Percentiles rank a stretch among this genome's conserved stretches.
Evolutionary conservation across 2,329 filamentous ascomycete species (phyloP).

Genomic region (Hirsutella rhossiliensis): DNA sequence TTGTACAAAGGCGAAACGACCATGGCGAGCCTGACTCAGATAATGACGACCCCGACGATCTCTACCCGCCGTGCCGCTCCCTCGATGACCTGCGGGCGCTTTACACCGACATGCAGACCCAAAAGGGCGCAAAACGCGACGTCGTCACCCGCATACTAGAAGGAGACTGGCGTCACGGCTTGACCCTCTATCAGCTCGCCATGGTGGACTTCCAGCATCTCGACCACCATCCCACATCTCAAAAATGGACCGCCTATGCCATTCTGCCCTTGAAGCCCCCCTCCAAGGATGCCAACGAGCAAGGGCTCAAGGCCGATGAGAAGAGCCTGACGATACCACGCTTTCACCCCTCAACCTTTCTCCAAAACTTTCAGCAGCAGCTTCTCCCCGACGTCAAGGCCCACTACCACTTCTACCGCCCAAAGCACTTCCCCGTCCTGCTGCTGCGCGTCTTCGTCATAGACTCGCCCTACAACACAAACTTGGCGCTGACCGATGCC

Average conservation of each 20-base stretch:
- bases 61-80: slow-evolving; percentile 56
- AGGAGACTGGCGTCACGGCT: slow-evolving; percentile 55
- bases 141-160: slow-evolving; percentile 51
- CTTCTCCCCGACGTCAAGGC: slow-evolving; percentile 70
- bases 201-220: slow-evolving; percentile 58
- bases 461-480: slow-evolving; percentile 67
- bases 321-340: slow-evolving; percentile 46
- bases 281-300: slow-evolving; percentile 22
- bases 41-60: slow-evolving; percentile 43
- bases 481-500: slow-evolving; percentile 28
- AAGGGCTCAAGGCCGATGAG: slow-evolving; percentile 28
- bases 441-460: slow-evolving; percentile 69
- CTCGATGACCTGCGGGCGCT: slow-evolving; percentile 54
- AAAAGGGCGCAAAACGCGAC: slow-evolving; percentile 50
- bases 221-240: slow-evolving; percentile 50
- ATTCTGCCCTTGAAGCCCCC: slow-evolving; percentile 39
- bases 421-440: slow-evolving; percentile 54
- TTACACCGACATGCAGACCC: slow-evolving; percentile 47
- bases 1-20: slow-evolving; percentile 11
- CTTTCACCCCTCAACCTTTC: slow-evolving; percentile 70
- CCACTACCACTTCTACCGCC: slow-evolving; percentile 70
- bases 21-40: slow-evolving; percentile 4
- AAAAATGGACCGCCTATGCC: slow-evolving; percentile 52
- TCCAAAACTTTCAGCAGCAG: slow-evolving; percentile 62
- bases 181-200: slow-evolving; percentile 54